Evolutionary conservation across 352 stramenopile species (phyloP).

Genomic region (Phytophthora kernoviae): DNA sequence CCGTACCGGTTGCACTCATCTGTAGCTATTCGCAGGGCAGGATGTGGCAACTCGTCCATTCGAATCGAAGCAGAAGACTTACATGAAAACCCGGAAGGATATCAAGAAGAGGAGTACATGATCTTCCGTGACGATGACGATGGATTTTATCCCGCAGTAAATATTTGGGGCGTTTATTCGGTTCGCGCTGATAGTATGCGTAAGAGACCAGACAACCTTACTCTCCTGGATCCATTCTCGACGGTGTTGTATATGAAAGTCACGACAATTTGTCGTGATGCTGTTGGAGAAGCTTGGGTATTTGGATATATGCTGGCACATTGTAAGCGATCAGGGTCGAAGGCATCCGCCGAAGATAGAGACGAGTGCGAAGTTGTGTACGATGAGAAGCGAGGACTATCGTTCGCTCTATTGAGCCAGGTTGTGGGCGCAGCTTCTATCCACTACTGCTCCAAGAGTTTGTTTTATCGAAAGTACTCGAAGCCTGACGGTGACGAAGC

Average conservation of each 20-base stretch:
- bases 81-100: not conserved
- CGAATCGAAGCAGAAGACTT: slow-evolving; percentile 28
- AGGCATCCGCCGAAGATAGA: not conserved
- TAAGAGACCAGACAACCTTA: slow-evolving; percentile 17
- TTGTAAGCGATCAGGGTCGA: slow-evolving; percentile 10
- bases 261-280: slow-evolving; percentile 32
- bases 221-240: slow-evolving; percentile 22
- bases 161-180: slow-evolving; percentile 37
- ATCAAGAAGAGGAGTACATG: slow-evolving; percentile 25
- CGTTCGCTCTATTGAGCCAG: slow-evolving; percentile 25
- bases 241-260: slow-evolving; percentile 30
- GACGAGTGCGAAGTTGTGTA: slow-evolving; percentile 28
- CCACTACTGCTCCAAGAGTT: slow-evolving; percentile 29
- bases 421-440: slow-evolving; percentile 29
- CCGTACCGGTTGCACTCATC: slow-evolving; percentile 37
- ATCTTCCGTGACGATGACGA: slow-evolving; percentile 37
- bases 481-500: not conserved
- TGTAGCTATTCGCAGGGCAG: slow-evolving; percentile 17
- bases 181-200: slow-evolving; percentile 1
- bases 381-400: slow-evolving; percentile 22
- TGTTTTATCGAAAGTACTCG: slow-evolving; percentile 30
- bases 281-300: slow-evolving; percentile 32
- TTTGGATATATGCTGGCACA: slow-evolving; percentile 27
- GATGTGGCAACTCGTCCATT: slow-evolving; percentile 10
- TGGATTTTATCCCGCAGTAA: slow-evolving; percentile 38